phyloP scores from a whole-genome alignment of 768 basidiomycete genomes.

The Tricholoma sp. region DNA sequence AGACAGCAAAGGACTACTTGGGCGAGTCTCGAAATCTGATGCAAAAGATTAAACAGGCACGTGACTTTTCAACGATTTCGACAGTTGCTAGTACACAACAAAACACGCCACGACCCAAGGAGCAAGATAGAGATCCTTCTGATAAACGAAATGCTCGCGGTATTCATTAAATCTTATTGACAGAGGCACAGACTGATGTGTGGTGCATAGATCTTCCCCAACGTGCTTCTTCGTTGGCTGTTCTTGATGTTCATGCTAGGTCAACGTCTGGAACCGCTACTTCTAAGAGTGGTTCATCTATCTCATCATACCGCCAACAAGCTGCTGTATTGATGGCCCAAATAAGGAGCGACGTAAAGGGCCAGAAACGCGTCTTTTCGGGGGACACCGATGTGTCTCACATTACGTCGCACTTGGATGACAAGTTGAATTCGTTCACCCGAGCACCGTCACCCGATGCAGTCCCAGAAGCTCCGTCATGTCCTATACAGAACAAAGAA shows the following conservation, averaged over 20 bases:
- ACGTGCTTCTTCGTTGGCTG: conserved; percentile 27
- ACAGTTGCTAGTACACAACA: conserved; percentile 45
- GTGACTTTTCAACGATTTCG: conserved; percentile 74
- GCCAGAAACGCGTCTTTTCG: conserved; percentile 68
- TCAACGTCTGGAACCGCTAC: conserved; percentile 25
- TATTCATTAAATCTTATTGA: conserved; percentile 1
- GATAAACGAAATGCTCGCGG: conserved; percentile 16
- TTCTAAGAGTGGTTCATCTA: conserved; percentile 37
- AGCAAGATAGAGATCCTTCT: conserved; percentile 5
- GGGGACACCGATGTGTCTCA: conserved; percentile 56
- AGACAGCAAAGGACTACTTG: conserved; percentile 61
- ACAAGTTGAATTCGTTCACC: conserved; percentile 19
- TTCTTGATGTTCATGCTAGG: conserved; percentile 24
- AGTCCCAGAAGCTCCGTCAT: conserved; percentile 1
- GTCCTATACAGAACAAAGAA: conserved; percentile 25
- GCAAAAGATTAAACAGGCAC: conserved; percentile 74
- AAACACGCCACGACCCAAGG: conserved; percentile 19
- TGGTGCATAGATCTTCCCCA: conserved; percentile 6
- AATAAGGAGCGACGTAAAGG: conserved; percentile 75
- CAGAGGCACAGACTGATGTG: conserved; percentile 5
- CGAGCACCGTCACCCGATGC: conserved; percentile 12
- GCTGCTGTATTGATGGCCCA: conserved; percentile 82
- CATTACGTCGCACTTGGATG: conserved; percentile 29
- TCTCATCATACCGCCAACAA: conserved; percentile 69
- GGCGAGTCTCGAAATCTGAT: conserved; percentile 74